phyloP scores from a whole-genome alignment of 1,284 basidiomycete genomes.

The Prillingera fragicola region DNA sequence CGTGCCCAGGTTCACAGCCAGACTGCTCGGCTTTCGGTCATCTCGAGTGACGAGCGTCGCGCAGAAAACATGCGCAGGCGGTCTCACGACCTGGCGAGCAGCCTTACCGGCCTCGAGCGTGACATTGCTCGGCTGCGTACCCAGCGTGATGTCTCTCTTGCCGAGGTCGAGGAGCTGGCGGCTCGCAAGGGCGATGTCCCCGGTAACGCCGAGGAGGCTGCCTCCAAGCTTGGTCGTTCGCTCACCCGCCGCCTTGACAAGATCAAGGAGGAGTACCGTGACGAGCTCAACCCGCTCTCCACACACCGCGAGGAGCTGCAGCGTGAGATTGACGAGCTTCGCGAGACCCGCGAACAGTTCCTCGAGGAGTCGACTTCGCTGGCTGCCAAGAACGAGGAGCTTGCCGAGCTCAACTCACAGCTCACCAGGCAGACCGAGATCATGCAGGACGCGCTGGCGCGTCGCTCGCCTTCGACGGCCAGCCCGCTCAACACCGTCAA shows the following conservation, averaged over 20 bases:
- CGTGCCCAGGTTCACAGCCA: constrained; percentile 82
- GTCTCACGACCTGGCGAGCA: constrained; percentile 70
- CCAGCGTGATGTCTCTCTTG: constrained; percentile 83
- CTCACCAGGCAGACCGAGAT: constrained; percentile 69
- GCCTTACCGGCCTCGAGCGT: constrained; percentile 70
- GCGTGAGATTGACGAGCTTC: constrained; percentile 81
- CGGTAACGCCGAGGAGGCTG: constrained; percentile 25
- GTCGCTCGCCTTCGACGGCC: constrained; percentile 25
- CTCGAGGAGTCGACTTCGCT: constrained; percentile 85
- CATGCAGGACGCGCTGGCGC: constrained; percentile 42
- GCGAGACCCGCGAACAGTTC: constrained; percentile 76
- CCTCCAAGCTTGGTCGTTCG: constrained; percentile 58
- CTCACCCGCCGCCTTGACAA: constrained; percentile 81
- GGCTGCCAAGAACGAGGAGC: constrained; percentile 85
- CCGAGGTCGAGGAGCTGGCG: constrained; percentile 86
- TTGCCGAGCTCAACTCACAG: constrained; percentile 76
- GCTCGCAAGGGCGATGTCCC: constrained; percentile 27
- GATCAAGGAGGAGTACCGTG: constrained; percentile 79
- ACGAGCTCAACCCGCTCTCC: constrained; percentile 76
- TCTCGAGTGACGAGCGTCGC: constrained; percentile 69
- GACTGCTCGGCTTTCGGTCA: constrained; percentile 72
- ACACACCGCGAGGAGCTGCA: constrained; percentile 71
- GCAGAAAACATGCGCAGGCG: constrained; percentile 73
- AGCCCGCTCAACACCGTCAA: constrained; percentile 19
- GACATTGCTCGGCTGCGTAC: constrained; percentile 81